Conservation (phyloP, 2,329 filamentous ascomycete genomes). For the Furcasterigmium sp. region DNA sequence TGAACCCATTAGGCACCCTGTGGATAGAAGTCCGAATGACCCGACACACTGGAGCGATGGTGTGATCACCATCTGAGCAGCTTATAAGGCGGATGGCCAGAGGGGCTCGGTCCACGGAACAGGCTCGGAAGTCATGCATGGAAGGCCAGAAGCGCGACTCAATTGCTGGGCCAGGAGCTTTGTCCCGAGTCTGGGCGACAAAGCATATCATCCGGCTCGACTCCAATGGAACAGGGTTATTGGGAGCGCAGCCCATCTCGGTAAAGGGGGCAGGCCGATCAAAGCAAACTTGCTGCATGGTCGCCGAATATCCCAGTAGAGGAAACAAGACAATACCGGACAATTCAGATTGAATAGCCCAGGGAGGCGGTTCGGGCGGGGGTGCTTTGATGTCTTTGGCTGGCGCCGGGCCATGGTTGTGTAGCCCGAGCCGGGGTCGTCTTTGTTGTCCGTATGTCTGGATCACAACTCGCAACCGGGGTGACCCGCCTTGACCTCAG, state of each 20-base stretch:
- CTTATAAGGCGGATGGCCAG: background rate
- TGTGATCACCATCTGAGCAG: background rate
- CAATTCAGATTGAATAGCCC: constrained; percentile 14
- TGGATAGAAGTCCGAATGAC: background rate
- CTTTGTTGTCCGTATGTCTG: background rate
- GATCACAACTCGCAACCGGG: background rate
- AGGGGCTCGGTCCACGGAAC: too few relatives aligned
- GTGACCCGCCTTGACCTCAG: background rate
- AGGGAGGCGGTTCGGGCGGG: constrained; percentile 3
- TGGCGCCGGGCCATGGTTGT: background rate
- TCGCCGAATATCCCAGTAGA: background rate
- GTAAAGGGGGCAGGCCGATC: background rate
- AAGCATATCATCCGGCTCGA: too few relatives aligned
- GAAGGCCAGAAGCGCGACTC: too few relatives aligned
- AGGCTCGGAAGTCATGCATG: too few relatives aligned
- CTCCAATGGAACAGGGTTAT: too few relatives aligned
- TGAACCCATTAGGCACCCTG: background rate
- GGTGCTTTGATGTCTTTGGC: background rate
- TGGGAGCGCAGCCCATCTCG: too few relatives aligned
- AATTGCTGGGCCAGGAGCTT: too few relatives aligned
- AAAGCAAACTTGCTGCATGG: background rate
- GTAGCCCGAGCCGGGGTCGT: background rate
- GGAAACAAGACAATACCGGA: background rate
- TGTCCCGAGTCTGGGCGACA: too few relatives aligned
- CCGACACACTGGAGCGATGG: background rate